Conservation (phyloP, 306 rosid genomes). For the Cyclanthera cordifolia region DNA sequence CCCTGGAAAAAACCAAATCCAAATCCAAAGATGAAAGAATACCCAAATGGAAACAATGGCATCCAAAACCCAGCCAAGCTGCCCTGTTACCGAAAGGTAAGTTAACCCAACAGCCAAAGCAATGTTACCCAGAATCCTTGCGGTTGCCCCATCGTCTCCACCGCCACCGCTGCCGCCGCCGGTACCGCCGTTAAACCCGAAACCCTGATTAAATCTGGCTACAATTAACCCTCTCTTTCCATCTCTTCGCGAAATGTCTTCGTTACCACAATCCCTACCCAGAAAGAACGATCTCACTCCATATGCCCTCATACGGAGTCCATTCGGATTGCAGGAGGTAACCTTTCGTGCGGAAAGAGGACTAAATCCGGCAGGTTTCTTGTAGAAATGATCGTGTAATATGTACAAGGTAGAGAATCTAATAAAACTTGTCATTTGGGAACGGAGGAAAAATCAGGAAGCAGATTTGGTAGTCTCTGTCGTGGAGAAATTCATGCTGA, state of each 20-base stretch:
- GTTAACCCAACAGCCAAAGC: constrained; percentile 85
- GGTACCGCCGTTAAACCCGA: constrained; percentile 50
- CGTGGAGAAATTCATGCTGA: constrained; percentile 6
- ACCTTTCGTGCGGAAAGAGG: constrained; percentile 24
- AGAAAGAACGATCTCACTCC: constrained; percentile 23
- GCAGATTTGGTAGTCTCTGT: neutral
- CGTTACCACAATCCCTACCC: constrained; percentile 19
- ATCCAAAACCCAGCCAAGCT: constrained; percentile 96
- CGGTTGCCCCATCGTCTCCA: constrained; percentile 54
- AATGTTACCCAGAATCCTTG: constrained; percentile 61
- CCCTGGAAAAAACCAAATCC: neutral
- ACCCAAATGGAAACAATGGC: constrained; percentile 97
- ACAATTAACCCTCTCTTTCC: constrained; percentile 47
- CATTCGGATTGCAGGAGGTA: constrained; percentile 22
- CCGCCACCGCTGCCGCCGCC: constrained; percentile 47
- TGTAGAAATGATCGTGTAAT: constrained; percentile 18
- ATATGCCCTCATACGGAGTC: constrained; percentile 28
- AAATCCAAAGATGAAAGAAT: constrained; percentile 11
- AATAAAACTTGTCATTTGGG: constrained; percentile 12
- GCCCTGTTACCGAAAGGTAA: constrained; percentile 86
- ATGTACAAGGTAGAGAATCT: constrained; percentile 34
- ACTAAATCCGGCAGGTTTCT: constrained; percentile 30
- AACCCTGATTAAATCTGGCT: constrained; percentile 58
- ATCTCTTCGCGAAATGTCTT: constrained; percentile 31
- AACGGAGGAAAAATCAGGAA: neutral